Evolutionary conservation across 495 filamentous ascomycete genomes (phyloP).

Genomic region (Aspergillus conjunctus): DNA sequence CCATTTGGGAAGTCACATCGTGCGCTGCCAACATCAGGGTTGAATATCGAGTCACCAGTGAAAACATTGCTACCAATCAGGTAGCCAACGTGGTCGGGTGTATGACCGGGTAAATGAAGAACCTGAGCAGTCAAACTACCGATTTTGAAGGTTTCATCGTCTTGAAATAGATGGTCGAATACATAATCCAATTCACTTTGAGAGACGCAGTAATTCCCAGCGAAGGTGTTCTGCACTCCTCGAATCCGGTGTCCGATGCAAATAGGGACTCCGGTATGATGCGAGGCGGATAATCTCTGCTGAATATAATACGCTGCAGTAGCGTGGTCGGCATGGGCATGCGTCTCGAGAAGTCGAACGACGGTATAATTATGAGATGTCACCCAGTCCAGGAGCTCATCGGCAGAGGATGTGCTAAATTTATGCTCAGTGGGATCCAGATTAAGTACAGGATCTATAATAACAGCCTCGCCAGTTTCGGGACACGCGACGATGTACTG

Average conservation of each 20-base stretch:
- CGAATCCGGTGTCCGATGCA: conserved; percentile 58
- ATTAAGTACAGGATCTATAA: conserved; percentile 65
- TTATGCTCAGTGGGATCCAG: conserved; percentile 49
- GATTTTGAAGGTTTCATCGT: conserved; percentile 54
- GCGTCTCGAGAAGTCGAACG: conserved; percentile 57
- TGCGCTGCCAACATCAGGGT: conserved; percentile 59
- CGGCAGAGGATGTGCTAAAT: conserved; percentile 53
- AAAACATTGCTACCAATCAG: conserved; percentile 57
- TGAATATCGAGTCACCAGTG: conserved; percentile 62
- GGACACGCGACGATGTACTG: conserved; percentile 63
- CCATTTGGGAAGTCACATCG: conserved; percentile 64
- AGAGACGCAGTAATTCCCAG: conserved; percentile 47
- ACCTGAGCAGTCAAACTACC: conserved; percentile 49
- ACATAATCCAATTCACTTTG: conserved; percentile 41
- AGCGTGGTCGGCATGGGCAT: conserved; percentile 65
- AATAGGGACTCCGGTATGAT: conserved; percentile 38
- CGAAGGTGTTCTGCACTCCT: conserved; percentile 54
- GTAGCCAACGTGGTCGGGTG: conserved; percentile 64
- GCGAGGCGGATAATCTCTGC: conserved; percentile 34
- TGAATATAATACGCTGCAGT: conserved; percentile 60
- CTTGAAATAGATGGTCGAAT: conserved; percentile 57
- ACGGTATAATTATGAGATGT: conserved; percentile 49
- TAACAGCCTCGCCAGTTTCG: conserved; percentile 44
- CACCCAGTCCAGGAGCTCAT: conserved; percentile 46
- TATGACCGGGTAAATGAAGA: conserved; percentile 62